Evolutionary conservation across 2,329 filamentous ascomycete genomes (phyloP).

Genomic region (Alternaria burnsii): DNA sequence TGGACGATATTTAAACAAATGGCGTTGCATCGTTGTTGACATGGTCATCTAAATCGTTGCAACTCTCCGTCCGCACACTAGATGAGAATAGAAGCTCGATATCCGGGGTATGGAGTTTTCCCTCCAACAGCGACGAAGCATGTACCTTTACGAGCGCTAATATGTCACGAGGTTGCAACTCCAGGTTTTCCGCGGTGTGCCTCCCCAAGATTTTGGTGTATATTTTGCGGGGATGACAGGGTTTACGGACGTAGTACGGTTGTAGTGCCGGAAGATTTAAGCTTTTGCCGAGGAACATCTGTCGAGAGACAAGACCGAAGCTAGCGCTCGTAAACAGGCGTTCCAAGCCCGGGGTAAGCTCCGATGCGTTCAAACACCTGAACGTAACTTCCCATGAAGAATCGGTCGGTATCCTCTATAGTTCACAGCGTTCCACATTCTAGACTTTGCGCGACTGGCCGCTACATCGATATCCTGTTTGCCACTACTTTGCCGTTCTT

Average conservation of each 20-base stretch:
- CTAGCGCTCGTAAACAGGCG: neutral
- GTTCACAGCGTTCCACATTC: neutral
- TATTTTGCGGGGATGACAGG: slow-evolving; percentile 12
- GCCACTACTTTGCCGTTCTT: neutral
- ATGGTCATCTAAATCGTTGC: neutral
- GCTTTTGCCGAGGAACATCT: slow-evolving; percentile 16
- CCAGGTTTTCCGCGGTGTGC: neutral
- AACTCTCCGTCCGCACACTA: slow-evolving; percentile 3
- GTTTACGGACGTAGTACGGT: neutral
- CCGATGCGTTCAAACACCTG: slow-evolving; percentile 1
- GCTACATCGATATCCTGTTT: neutral
- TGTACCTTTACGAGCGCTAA: neutral
- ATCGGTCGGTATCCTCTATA: neutral
- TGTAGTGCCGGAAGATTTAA: slow-evolving; percentile 16
- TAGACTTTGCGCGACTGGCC: neutral
- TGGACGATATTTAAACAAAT: slow-evolving; percentile 3
- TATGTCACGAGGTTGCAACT: neutral
- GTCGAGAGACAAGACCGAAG: slow-evolving; percentile 4
- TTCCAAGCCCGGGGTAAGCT: neutral
- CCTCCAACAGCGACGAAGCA: slow-evolving; percentile 8
- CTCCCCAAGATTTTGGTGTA: neutral
- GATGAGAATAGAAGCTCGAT: neutral
- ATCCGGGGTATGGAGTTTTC: neutral
- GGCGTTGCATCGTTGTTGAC: neutral
- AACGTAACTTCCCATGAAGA: neutral